Evolutionary conservation across 208 protist species (phyloP).

Genomic region (Porcisia deanei): DNA sequence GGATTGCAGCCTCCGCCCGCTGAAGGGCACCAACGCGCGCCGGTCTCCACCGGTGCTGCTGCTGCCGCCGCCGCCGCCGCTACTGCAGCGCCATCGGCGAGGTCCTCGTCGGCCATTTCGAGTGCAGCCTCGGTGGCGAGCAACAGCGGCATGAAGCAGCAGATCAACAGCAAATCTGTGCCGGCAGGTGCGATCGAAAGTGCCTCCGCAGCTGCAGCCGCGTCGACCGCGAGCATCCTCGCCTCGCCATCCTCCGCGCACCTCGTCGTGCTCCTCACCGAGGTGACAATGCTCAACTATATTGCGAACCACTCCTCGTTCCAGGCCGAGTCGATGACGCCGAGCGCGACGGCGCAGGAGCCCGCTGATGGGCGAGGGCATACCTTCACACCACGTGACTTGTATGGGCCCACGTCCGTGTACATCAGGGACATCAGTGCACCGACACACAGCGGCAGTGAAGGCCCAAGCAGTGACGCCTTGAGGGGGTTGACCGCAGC

Average conservation of each 20-base stretch:
- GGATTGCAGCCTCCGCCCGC: constrained; percentile 49
- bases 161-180: constrained; percentile 10
- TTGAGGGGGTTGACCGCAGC: not conserved
- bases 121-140: not conserved
- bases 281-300: constrained; percentile 75
- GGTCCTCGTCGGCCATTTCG: not conserved
- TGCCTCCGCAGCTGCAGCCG: constrained; percentile 16
- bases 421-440: constrained; percentile 11
- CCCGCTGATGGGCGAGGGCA: not conserved
- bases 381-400: constrained; percentile 16
- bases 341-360: not conserved
- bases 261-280: constrained; percentile 68
- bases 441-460: not conserved
- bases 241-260: constrained; percentile 49
- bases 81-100: not conserved
- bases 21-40: constrained; percentile 22
- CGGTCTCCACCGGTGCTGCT: constrained; percentile 3
- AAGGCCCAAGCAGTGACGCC: constrained; percentile 1
- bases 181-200: constrained; percentile 14
- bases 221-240: constrained; percentile 29
- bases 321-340: not conserved
- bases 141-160: not conserved
- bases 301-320: constrained; percentile 40
- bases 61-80: not conserved
- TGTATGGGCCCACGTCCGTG: constrained; percentile 32